Evolutionary conservation across 2,329 filamentous ascomycete species (phyloP).

Genomic region (Phaeophleospora eucalypticola): DNA sequence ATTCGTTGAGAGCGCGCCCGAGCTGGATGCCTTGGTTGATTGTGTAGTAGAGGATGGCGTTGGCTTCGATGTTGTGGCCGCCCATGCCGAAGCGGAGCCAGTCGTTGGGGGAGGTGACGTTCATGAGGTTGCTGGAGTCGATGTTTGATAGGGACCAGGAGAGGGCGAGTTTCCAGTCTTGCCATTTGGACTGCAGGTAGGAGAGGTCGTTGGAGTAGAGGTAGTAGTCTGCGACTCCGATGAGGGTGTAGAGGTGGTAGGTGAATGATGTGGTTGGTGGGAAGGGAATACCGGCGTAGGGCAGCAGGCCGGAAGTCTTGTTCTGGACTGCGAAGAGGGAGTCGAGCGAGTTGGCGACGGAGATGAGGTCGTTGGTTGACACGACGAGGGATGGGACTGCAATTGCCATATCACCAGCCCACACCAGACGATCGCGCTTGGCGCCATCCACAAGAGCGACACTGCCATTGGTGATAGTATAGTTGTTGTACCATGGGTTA

Average conservation of each 20-base stretch:
- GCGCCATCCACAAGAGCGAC: slow-evolving; percentile 49
- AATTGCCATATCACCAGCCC: slow-evolving; percentile 59
- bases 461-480: slow-evolving; percentile 38
- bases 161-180: slow-evolving; percentile 41
- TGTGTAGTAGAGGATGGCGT: slow-evolving; percentile 48
- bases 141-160: slow-evolving; percentile 42
- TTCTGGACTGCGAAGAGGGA: slow-evolving; percentile 29
- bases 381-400: slow-evolving; percentile 48
- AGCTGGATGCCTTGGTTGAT: slow-evolving; percentile 51
- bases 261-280: slow-evolving; percentile 44
- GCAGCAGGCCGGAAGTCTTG: slow-evolving; percentile 27
- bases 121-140: slow-evolving; percentile 43
- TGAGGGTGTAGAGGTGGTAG: slow-evolving; percentile 52
- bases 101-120: slow-evolving; percentile 43
- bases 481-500: slow-evolving; percentile 40
- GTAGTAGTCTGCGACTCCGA: slow-evolving; percentile 45
- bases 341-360: slow-evolving; percentile 30
- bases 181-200: slow-evolving; percentile 43
- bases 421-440: slow-evolving; percentile 57
- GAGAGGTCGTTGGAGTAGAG: slow-evolving; percentile 34
- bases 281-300: slow-evolving; percentile 29
- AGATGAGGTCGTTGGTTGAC: slow-evolving; percentile 42
- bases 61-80: slow-evolving; percentile 47
- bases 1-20: slow-evolving; percentile 44
- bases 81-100: slow-evolving; percentile 51